Evolutionary conservation across 495 filamentous ascomycete species (phyloP).

Genomic region (Sphaerosporella brunnea): DNA sequence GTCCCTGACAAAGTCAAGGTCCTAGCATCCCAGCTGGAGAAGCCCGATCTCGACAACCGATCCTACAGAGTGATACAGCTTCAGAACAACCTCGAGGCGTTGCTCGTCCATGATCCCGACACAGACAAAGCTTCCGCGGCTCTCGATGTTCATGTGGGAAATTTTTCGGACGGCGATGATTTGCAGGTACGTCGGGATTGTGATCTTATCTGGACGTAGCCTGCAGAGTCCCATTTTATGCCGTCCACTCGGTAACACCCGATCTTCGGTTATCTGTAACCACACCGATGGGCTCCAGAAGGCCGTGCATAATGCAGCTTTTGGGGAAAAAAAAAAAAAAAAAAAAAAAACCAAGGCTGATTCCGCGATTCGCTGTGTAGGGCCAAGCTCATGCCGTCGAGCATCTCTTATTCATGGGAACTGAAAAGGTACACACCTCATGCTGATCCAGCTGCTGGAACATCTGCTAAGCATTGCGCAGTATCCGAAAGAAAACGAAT

Average conservation of each 20-base stretch:
- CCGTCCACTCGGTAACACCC: background rate
- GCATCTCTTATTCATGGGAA: conserved; percentile 95
- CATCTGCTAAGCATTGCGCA: conserved; percentile 20
- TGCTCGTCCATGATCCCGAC: conserved; percentile 84
- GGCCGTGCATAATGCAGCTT: conserved; percentile 54
- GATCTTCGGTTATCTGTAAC: conserved; percentile 5
- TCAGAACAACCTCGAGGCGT: conserved; percentile 76
- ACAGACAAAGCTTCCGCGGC: conserved; percentile 94
- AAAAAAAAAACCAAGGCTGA: background rate
- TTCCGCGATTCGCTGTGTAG: conserved; percentile 6
- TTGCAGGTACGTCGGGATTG: conserved; percentile 44
- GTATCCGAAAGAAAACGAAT: conserved; percentile 92
- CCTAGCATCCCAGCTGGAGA: conserved; percentile 67
- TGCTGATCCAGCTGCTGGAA: background rate
- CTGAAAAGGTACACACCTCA: conserved; percentile 50
- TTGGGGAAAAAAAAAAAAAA: too few relatives aligned
- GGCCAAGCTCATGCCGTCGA: conserved; percentile 24
- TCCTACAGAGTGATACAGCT: conserved; percentile 75
- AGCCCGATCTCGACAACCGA: conserved; percentile 72
- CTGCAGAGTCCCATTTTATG: background rate
- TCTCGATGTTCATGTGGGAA: conserved; percentile 89
- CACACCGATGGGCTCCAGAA: conserved; percentile 29
- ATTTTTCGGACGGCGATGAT: conserved; percentile 75
- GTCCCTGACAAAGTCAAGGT: conserved; percentile 33
- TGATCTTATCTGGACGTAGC: background rate